These are phyloP conservation scores for Psilocybe subaeruginosa DNA, from an alignment of 768 basidiomycete genomes.

Conservation along the genomic window DNA sequence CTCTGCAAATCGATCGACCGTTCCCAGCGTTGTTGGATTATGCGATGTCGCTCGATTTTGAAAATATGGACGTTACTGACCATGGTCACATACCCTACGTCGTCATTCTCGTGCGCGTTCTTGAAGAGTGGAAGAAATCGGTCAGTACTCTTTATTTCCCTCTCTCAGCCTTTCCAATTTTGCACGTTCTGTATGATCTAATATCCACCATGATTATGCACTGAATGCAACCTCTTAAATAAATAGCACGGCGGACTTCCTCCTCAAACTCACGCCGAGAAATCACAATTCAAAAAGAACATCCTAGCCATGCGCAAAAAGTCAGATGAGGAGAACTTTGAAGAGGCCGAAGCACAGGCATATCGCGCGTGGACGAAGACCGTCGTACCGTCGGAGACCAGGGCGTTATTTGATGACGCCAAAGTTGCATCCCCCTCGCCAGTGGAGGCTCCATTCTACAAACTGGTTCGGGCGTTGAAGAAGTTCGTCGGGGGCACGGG, in stretches of 20 bases:
- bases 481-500: conserved; percentile 50
- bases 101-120: conserved; percentile 79
- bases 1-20: conserved; percentile 85
- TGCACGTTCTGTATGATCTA: not conserved
- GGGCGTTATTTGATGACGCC: conserved; percentile 64
- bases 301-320: conserved; percentile 71
- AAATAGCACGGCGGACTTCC: conserved; percentile 67
- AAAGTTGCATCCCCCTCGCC: conserved; percentile 44
- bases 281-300: conserved; percentile 73
- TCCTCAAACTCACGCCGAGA: conserved; percentile 64
- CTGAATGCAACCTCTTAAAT: no score
- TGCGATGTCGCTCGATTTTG: conserved; percentile 71
- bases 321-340: conserved; percentile 95
- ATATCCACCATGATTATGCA: no score
- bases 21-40: conserved; percentile 83
- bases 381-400: conserved; percentile 68
- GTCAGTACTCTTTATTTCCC: conserved; percentile 43
- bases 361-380: conserved; percentile 75
- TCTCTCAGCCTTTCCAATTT: not conserved
- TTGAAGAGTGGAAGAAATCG: conserved; percentile 81
- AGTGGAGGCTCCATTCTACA: conserved; percentile 71
- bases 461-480: conserved; percentile 73
- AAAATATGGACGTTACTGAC: conserved; percentile 83
- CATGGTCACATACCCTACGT: conserved; percentile 92
- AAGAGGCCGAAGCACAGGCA: conserved; percentile 89